Percentiles rank a stretch among this genome's conserved stretches.
phyloP scores from a whole-genome alignment of 108 stramenopile species.

The Cyclotella choctawhatcheeana region DNA sequence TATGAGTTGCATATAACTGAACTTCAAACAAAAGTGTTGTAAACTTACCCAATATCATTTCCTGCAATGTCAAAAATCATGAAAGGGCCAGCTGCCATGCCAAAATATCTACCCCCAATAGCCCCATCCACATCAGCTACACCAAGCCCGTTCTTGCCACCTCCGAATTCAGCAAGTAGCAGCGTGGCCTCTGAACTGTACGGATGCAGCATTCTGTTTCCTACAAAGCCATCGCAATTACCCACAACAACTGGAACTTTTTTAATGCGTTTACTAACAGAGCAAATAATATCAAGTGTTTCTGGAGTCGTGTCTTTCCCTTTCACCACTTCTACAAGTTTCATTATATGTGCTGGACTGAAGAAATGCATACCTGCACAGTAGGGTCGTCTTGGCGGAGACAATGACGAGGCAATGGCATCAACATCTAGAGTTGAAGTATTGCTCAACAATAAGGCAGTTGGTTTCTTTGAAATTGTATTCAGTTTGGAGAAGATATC shows the following conservation, averaged over 20 bases:
- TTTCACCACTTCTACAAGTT: constrained; percentile 91
- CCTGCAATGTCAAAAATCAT: constrained; percentile 94
- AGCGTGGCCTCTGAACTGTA: constrained; percentile 78
- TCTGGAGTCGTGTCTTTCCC: constrained; percentile 63
- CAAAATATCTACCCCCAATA: constrained; percentile 63
- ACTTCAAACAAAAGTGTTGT: constrained; percentile 6
- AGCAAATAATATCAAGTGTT: constrained; percentile 78
- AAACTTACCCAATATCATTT: constrained; percentile 86
- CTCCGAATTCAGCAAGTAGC: constrained; percentile 63
- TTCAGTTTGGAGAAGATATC: constrained; percentile 89
- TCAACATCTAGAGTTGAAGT: constrained; percentile 96
- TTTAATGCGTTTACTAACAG: constrained; percentile 82
- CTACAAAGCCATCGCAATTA: constrained; percentile 98
- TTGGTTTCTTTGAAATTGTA: constrained; percentile 57
- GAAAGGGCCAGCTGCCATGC: constrained; percentile 91
- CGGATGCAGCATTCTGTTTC: constrained; percentile 94
- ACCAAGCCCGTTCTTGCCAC: constrained; percentile 56
- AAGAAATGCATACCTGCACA: constrained; percentile 98
- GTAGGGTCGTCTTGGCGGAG: constrained; percentile 57
- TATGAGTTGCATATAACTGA: too few relatives aligned
- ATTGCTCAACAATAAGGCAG: constrained; percentile 69
- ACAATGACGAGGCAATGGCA: constrained; percentile 81
- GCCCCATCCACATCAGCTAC: constrained; percentile 79
- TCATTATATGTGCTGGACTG: constrained; percentile 94
- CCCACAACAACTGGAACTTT: constrained; percentile 96